Base-by-base conservation (phyloP, 805 yeast genomes). In the Lipomyces starkeyi region DNA sequence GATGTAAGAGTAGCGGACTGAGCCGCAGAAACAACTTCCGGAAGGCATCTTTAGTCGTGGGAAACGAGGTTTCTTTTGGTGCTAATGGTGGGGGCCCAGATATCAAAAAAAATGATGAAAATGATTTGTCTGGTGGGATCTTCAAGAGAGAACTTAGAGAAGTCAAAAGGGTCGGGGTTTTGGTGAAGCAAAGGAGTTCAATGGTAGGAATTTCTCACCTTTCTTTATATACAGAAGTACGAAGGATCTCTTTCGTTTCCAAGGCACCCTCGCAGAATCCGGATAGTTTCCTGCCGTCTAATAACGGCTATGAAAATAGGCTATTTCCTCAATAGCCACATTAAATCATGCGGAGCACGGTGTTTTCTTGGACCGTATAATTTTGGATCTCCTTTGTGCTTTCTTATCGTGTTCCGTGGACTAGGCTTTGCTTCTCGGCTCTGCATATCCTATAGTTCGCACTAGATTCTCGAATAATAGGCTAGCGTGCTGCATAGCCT, bases 21-120 rank as follows among this genome's bases (percentile, higher is more conserved):
- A 47, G 52, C 22, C 52, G 22, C 52, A 47, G 52, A 47, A 47
- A 47, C 52, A 47, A 47, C 52, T 20, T 47, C 52, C 52, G 52
- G 52, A 47, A 17, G 52, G 52, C 52, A 47, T 47, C 22, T 14
- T 47, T 14, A 20, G 22, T 9, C 6, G n/a, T 47, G 52, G 22
- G 52, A 47, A 20, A 20, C 52, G 52, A 20, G 52, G 52, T 47
- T 47, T 9, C 22, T 47, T 47, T 14, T 47, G 52, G 52, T 47
- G 52, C 6, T 47, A 20, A 47, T 47, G 52, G 52, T 20, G n/a
- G 11, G 11, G 52, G 22, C 52, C 22, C 22, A 20, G 52, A 47
- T 14, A 47, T 14, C n/a, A n/a, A n/a, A n/a, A n/a, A n/a, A n/a
- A n/a, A n/a, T n/a, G n/a, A n/a, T n/a, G n/a, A n/a, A n/a, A n/a